These are phyloP conservation scores for Sphaerosporella brunnea DNA, from an alignment of 495 filamentous ascomycete species.

Conservation along the genomic window DNA sequence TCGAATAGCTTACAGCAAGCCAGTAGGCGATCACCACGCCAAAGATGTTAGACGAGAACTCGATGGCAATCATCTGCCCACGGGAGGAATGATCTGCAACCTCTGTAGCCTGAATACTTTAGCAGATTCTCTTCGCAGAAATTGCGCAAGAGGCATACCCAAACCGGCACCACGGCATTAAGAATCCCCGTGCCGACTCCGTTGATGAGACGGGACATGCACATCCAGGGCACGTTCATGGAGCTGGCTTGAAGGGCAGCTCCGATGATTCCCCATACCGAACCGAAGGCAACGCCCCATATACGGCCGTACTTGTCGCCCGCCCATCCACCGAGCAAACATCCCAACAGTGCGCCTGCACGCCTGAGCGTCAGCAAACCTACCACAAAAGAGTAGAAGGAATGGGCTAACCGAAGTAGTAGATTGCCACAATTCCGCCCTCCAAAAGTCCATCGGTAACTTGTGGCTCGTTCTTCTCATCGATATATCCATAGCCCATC, in stretches of 20 bases:
- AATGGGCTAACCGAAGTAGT: conserved; percentile 46
- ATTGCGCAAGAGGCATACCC: conserved; percentile 19
- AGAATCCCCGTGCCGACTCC: conserved; percentile 58
- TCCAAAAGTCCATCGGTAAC: conserved; percentile 46
- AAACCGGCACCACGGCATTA: conserved; percentile 55
- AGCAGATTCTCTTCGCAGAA: not conserved
- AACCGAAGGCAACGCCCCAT: conserved; percentile 40
- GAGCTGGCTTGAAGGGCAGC: conserved; percentile 44
- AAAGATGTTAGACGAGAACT: conserved; percentile 58
- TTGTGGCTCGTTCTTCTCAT: conserved; percentile 33
- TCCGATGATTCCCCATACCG: conserved; percentile 40
- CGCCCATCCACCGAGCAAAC: conserved; percentile 41
- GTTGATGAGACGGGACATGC: conserved; percentile 45
- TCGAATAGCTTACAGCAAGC: conserved; percentile 31
- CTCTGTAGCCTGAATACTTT: conserved; percentile 40
- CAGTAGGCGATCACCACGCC: conserved; percentile 58
- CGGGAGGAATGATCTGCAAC: conserved; percentile 49
- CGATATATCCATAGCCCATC: conserved; percentile 47
- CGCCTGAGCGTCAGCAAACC: conserved; percentile 43
- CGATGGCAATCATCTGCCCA: conserved; percentile 53
- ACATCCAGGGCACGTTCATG: conserved; percentile 54
- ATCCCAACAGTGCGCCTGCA: conserved; percentile 36
- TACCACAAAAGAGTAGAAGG: too few species aligned
- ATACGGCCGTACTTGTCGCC: conserved; percentile 46
- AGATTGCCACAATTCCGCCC: conserved; percentile 49